A percentile compares a stretch with the other conserved stretches of the same genome.
These are phyloP conservation scores for Metschnikowia chrysomelidarum DNA, from an alignment of 805 yeast genomes.

Conservation along the genomic window DNA sequence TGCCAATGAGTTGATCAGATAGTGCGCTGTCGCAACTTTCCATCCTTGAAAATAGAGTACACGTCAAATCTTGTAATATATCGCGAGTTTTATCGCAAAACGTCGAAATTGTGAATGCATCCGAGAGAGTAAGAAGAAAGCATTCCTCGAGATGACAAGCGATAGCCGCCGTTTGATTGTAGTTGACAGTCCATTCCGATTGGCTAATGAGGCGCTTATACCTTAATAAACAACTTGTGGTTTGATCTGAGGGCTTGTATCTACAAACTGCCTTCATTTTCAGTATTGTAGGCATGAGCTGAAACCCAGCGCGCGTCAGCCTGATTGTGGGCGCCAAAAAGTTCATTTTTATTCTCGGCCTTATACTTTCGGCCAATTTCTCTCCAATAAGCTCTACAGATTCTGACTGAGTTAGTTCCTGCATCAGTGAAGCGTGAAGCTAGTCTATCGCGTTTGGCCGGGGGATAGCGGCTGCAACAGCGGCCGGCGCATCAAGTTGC, in stretches of 20 bases:
- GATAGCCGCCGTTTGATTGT: not conserved
- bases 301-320: constrained; percentile 4
- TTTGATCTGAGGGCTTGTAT: constrained; percentile 3
- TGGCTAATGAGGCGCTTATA: constrained; percentile 1
- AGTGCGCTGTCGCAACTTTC: constrained; percentile 1
- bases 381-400: constrained; percentile 8
- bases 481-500: no score
- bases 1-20: constrained; percentile 9
- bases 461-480: no score
- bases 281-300: constrained; percentile 4
- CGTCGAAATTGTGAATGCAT: not conserved
- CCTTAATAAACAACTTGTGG: constrained; percentile 6
- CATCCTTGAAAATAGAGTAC: constrained; percentile 7
- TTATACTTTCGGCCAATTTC: not conserved
- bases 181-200: constrained; percentile 6
- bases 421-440: no score
- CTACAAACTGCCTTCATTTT: constrained; percentile 11
- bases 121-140: constrained; percentile 4
- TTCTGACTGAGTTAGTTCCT: no score
- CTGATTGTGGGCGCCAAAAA: constrained; percentile 6
- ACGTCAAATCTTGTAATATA: constrained; percentile 4
- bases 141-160: constrained; percentile 9
- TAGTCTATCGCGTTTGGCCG: no score
- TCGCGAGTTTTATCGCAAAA: constrained; percentile 1
- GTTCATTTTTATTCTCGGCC: not conserved